Base-by-base conservation (phyloP, 2,329 filamentous ascomycete species). In the Nectriaceae sp. region DNA sequence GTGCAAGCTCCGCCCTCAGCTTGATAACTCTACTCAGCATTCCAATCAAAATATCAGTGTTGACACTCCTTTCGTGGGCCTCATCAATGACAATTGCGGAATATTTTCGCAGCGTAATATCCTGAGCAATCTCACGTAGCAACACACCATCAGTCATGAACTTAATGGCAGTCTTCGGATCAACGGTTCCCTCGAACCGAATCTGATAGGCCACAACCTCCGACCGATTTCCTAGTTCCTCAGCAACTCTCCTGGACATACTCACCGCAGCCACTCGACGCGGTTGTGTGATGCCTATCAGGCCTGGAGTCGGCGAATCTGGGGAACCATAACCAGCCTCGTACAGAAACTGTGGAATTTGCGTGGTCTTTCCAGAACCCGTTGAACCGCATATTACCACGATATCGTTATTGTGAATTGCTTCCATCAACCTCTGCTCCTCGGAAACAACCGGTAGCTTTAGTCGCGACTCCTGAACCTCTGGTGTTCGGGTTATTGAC, bases 141-240 rank as follows among this genome's bases (percentile, higher is more conserved):
- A 99, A 75, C 21, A 99, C 91, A 79, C 94, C 94, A 69, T 99
- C 94, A 0, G 94, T 99, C 92, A 99, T 97, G 72, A 97, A 99
- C 68, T 99, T 99, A 67, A 99, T 83, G 5, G 90, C 88, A 0
- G 94, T 99, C 44, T 90, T 87, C 21, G 84, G 76, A 41, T 85
- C 83, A 2, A 88, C 85, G 0, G 86, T 93, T 42, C 88, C 90
- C 65, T 99, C 94, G 57, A 97, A 99, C 20, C 95, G 88, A 60
- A 99, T 97, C 67, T 92, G 94, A 67, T 97, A 95, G 4, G 89
- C 90, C 5, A 99, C 92, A 40, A 82, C 81, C 21, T 86, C 77
- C n/a, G 84, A 85, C 60, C 87, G 83, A 40, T 88, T 78, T 1
- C 90, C 91, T 36, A 99, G 70, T 66, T 99, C 94, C 54, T 92